A percentile compares a stretch with the other conserved stretches of the same genome.
Conservation (phyloP, 768 basidiomycete species). For the Auricularia sp. region DNA sequence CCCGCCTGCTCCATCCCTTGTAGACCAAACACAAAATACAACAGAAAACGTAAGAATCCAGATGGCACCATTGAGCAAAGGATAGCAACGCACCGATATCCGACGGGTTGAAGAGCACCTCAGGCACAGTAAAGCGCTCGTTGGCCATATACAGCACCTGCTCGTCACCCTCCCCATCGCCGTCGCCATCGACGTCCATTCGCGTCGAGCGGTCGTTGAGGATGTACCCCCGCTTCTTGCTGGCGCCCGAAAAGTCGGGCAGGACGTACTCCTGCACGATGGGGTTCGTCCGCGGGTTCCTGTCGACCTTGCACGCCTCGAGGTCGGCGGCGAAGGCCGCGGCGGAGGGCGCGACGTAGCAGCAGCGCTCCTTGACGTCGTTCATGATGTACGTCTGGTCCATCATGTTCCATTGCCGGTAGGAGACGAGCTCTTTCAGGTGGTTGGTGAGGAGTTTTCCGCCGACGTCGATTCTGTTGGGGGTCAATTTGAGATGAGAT, state of each 20-base stretch:
- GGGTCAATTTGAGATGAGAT: conserved; percentile 8
- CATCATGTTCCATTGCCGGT: conserved; percentile 98
- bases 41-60: too few species aligned
- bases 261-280: conserved; percentile 85
- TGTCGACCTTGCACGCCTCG: conserved; percentile 45
- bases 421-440: conserved; percentile 76
- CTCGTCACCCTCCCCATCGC: conserved; percentile 26
- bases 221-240: conserved; percentile 27
- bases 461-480: conserved; percentile 77
- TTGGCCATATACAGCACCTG: conserved; percentile 80
- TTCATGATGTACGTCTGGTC: conserved; percentile 93
- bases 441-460: conserved; percentile 95
- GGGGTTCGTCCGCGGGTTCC: conserved; percentile 43
- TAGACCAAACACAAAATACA: too few species aligned
- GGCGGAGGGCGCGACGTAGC: conserved; percentile 57
- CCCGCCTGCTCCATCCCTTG: conserved; percentile 74
- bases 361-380: conserved; percentile 82
- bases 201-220: conserved; percentile 52
- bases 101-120: conserved; percentile 80
- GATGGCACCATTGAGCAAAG: neutral
- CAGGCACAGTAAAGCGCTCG: conserved; percentile 88
- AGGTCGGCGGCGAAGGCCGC: conserved; percentile 56
- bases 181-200: neutral
- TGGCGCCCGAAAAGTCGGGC: conserved; percentile 61
- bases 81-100: conserved; percentile 58